phyloP scores from a whole-genome alignment of 2,329 filamentous ascomycete genomes.

The Paecilomyces variotii region DNA sequence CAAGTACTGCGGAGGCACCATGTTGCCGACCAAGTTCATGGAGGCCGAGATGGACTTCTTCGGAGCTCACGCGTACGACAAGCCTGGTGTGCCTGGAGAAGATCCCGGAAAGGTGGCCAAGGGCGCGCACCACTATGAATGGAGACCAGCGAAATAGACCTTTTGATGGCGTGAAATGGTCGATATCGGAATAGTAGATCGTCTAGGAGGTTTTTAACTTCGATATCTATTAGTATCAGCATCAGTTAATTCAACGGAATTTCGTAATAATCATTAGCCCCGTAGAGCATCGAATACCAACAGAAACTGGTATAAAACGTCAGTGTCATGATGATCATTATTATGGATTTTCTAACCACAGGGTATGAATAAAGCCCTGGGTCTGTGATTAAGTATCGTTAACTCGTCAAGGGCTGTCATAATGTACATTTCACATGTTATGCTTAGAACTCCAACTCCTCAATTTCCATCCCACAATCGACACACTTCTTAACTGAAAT shows the following conservation, averaged over 20 bases:
- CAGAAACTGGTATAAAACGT: too few relatives aligned
- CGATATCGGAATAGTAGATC: neutral
- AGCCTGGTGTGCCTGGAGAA: slow-evolving; percentile 42
- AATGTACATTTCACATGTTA: neutral
- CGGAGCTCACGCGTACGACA: slow-evolving; percentile 58
- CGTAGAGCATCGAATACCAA: too few relatives aligned
- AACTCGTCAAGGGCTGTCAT: neutral
- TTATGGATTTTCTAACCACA: too few relatives aligned
- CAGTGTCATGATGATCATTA: too few relatives aligned
- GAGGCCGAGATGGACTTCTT: slow-evolving; percentile 67
- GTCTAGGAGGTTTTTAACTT: neutral
- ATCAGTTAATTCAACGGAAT: neutral
- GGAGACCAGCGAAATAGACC: slow-evolving; percentile 37
- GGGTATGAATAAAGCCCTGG: too few relatives aligned
- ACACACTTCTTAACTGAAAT: slow-evolving; percentile 62
- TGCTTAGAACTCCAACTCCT: slow-evolving; percentile 54
- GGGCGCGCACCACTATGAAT: slow-evolving; percentile 57
- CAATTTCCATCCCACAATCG: slow-evolving; percentile 60
- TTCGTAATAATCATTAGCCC: neutral
- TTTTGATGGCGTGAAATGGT: neutral
- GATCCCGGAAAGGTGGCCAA: slow-evolving; percentile 44
- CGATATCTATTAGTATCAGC: neutral
- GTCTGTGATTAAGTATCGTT: neutral
- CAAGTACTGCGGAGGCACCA: slow-evolving; percentile 54
- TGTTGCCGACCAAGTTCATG: slow-evolving; percentile 60